Base-by-base conservation (phyloP, 768 basidiomycete species). In the Cystofilobasidium capitatum region DNA sequence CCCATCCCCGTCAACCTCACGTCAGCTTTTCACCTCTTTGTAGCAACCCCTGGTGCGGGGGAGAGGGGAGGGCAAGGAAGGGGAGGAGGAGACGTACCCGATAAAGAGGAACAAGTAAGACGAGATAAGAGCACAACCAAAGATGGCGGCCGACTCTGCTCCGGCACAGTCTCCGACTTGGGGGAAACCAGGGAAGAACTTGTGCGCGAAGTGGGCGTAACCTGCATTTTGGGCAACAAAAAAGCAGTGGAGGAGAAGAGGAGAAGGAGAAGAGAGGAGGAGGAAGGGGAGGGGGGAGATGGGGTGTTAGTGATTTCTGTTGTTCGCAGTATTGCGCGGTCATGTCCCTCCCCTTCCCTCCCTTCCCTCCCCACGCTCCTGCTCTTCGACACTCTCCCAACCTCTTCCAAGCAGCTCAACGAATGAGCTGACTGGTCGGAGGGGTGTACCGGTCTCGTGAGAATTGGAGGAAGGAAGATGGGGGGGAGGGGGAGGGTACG, bases 101-200 rank as follows among this genome's bases (percentile, higher is more conserved):
- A 98, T 90, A 82, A 99, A 98, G 67, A 99, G 84, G 73, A 86
- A 83, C 63, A 99, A 85, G 79, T 97, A 98, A 74, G 84, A 87
- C 33, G 90, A 88, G 72, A 99, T 82, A 57, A 99, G 82, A 29
- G 78, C 84, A 75, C 92, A 96, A 58, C 93, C 96, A 66, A 94
- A 87, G 66, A 91, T 69, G 2, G 96, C 96, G 63, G 94, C 89
- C 20, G 79, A 78, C 78, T 94, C 90, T 24, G 88, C 86, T 54
- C 96, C 96, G 45, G 91, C 85, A 73, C 96, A 99, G 76, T 87
- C 85, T 44, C 83, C 88, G 26, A 87, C 71, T 71, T 81, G 78
- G n/a, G 91, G 92, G n/a, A 87, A 33, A 57, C 72, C 66, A 36
- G 79, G 76, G 67, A 80, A 79, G 77, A 83, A 88, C 31, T 79